Evolutionary conservation across 495 filamentous ascomycete species (phyloP), one percentile per base, ranked within the genome.

Genomic region (Halenospora varia): DNA sequence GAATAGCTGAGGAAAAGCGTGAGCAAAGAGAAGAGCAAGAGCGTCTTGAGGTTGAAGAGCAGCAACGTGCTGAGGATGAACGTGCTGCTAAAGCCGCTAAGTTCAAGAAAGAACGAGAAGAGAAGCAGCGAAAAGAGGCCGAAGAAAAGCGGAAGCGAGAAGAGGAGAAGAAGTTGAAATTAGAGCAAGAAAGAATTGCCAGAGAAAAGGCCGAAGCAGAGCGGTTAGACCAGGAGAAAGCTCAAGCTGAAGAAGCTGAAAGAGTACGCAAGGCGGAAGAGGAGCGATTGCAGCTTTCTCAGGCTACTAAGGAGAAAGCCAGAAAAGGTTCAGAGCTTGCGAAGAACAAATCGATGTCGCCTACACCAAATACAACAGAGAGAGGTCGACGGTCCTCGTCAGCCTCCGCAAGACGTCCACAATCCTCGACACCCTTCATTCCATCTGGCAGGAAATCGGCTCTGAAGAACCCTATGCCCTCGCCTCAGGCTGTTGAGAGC

Each of bases 361-460:
- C 56, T 6, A 48, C 49, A 1, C 45, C 20, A 11, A 42, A 51
- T 0, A 23, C 2, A 17, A 10, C 39, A 53, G 3, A 51, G 10
- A 45, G 2, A 13, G 26, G 17, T n/a, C 19, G 19, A 29, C 42
- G 42, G 0, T 58, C 60, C 2, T 51, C 60, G 17, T 50, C 56
- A 42, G 47, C 53, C 23, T 51, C 56, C 4, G 18, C 3, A 2
- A 3, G 45, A 13, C 53, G 59, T 17, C 23, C 53, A 1, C 49
- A 55, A 23, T 62, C 63, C 2, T 51, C 53, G 1, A 66, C 63
- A 22, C 49, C 60, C 17, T 62, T 60, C 22, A 60, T 66, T 15
- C 59, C 63, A 10, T 44, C 22, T 39, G 50, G 54, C 10, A 50
- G 54, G 25, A 60, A 60, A 48, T 62, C 59, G 2, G 48, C 60